Conservation (phyloP, 2,329 filamentous ascomycete genomes). For the Sporothrix mexicana region DNA sequence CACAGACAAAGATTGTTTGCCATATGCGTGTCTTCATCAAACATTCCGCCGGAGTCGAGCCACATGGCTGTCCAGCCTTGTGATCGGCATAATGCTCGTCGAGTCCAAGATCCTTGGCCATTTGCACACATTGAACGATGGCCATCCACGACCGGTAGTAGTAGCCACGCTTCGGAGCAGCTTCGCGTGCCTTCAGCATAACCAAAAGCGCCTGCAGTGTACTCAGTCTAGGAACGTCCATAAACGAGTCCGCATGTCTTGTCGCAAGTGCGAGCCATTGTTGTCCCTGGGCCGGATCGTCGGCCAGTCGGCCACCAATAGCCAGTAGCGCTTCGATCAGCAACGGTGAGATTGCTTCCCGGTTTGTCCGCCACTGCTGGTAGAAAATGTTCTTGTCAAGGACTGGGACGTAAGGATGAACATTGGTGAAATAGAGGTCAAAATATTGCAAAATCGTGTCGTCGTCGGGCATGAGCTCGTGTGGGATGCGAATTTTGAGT, state of each 20-base stretch:
- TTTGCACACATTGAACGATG: constrained; percentile 86
- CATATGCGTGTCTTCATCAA: constrained; percentile 84
- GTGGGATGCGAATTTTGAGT: constrained; percentile 83
- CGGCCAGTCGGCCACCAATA: constrained; percentile 81
- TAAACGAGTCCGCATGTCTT: constrained; percentile 92
- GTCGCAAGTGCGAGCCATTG: constrained; percentile 93
- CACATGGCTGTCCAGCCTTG: constrained; percentile 72
- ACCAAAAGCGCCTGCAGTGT: constrained; percentile 90
- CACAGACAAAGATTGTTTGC: constrained; percentile 85
- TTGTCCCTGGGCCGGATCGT: constrained; percentile 81
- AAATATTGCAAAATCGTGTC: constrained; percentile 83
- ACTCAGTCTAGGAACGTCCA: constrained; percentile 87
- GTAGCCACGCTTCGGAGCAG: constrained; percentile 90
- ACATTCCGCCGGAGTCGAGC: constrained; percentile 74
- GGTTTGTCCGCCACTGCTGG: constrained; percentile 84
- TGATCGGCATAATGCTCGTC: constrained; percentile 87
- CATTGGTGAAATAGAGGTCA: constrained; percentile 85
- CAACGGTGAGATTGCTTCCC: constrained; percentile 84
- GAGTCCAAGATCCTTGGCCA: constrained; percentile 89
- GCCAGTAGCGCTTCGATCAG: constrained; percentile 91
- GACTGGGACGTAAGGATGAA: constrained; percentile 92
- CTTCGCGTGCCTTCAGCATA: constrained; percentile 87
- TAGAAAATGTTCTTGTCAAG: constrained; percentile 83
- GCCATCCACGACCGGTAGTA: constrained; percentile 98
- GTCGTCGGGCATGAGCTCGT: constrained; percentile 90